These are phyloP conservation scores for Epichloe brachyelytri DNA, from an alignment of 2,329 filamentous ascomycete species.

Conservation along the genomic window DNA sequence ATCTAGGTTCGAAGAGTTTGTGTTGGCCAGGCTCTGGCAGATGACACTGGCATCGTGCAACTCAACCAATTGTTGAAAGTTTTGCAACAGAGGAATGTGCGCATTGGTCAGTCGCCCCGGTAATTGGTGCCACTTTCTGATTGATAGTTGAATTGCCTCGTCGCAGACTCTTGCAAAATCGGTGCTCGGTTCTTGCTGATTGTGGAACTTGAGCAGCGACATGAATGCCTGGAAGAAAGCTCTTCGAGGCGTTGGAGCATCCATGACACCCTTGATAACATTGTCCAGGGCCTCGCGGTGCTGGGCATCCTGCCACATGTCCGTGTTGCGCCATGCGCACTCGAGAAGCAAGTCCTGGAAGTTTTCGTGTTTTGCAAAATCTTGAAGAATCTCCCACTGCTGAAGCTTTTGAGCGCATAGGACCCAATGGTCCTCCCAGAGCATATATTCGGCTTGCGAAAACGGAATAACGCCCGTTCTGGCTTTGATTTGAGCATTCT, in stretches of 20 bases:
- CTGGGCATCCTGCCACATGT: slow-evolving; percentile 81
- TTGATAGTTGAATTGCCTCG: slow-evolving; percentile 92
- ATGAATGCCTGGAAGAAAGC: slow-evolving; percentile 99
- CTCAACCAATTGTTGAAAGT: slow-evolving; percentile 96
- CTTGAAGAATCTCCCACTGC: slow-evolving; percentile 95
- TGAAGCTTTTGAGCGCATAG: slow-evolving; percentile 95
- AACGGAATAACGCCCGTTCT: slow-evolving; percentile 93
- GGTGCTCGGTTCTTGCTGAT: slow-evolving; percentile 62
- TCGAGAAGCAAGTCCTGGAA: slow-evolving; percentile 93
- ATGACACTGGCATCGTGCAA: slow-evolving; percentile 96
- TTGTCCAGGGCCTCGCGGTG: slow-evolving; percentile 82
- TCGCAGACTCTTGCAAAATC: slow-evolving; percentile 90
- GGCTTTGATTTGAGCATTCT: slow-evolving; percentile 92
- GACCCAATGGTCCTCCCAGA: slow-evolving; percentile 99
- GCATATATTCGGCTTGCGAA: slow-evolving; percentile 92
- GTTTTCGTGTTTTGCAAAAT: slow-evolving; percentile 98
- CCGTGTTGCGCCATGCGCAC: slow-evolving; percentile 88
- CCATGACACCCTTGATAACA: slow-evolving; percentile 93
- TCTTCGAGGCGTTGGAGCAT: slow-evolving; percentile 84
- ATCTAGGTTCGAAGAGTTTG: slow-evolving; percentile 75
- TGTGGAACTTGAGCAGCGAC: slow-evolving; percentile 86
- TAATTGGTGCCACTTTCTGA: slow-evolving; percentile 98
- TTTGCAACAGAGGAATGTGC: slow-evolving; percentile 87
- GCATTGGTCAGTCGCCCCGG: slow-evolving; percentile 86
- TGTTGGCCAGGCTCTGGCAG: slow-evolving; percentile 77